A percentile compares a stretch with the other conserved stretches of the same genome.
These are phyloP conservation scores for Asparagopsis taxiformis DNA, from an alignment of 31 red algal species.

Conservation along the genomic window DNA sequence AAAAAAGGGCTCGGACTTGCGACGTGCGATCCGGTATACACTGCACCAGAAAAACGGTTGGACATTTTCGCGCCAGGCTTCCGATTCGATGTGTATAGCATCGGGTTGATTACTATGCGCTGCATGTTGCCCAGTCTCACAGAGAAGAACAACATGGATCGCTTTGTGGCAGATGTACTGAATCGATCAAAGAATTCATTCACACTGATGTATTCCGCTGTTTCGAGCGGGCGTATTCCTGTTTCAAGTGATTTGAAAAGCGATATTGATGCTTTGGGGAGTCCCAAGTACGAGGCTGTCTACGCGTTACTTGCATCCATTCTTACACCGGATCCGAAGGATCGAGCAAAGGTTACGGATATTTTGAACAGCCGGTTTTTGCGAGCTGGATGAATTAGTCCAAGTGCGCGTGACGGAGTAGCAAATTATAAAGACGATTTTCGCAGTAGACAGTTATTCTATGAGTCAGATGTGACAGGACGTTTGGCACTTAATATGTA, in stretches of 20 bases:
- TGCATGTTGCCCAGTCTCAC: conserved; percentile 66
- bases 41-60: conserved; percentile 74
- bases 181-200: conserved; percentile 37
- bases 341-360: conserved; percentile 50
- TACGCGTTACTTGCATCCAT: conserved; percentile 59
- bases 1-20: conserved; percentile 72
- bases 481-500: conserved; percentile 79
- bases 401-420: no score
- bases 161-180: conserved; percentile 46
- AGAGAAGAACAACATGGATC: conserved; percentile 12
- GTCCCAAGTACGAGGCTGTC: conserved; percentile 40
- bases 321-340: conserved; percentile 39
- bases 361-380: conserved; percentile 37
- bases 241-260: neutral
- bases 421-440: neutral
- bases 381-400: neutral
- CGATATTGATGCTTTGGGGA: conserved; percentile 24
- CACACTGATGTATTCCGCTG: conserved; percentile 11
- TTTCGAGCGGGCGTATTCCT: conserved; percentile 22
- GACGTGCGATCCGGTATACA: conserved; percentile 89
- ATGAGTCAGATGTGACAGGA: conserved; percentile 11
- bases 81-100: conserved; percentile 86
- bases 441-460: neutral
- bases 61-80: conserved; percentile 65
- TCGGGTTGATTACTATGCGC: conserved; percentile 79